These are phyloP conservation scores for Neurospora terricola DNA, from an alignment of 495 filamentous ascomycete species.

Conservation along the genomic window DNA sequence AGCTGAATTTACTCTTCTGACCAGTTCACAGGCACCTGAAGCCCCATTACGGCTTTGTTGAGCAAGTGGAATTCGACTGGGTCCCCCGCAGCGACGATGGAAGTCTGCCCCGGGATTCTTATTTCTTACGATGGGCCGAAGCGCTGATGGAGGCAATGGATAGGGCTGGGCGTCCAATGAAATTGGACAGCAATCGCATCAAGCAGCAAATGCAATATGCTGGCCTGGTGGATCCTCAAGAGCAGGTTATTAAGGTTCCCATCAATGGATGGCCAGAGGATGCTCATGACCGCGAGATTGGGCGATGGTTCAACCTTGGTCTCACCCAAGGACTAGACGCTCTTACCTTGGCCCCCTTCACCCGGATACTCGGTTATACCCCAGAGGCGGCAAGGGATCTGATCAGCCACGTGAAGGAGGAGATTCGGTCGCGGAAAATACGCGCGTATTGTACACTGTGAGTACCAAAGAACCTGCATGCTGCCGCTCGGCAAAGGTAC, in stretches of 20 bases:
- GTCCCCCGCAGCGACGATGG: conserved; percentile 68
- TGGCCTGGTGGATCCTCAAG: conserved; percentile 78
- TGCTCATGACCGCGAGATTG: conserved; percentile 56
- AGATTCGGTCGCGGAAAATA: conserved; percentile 59
- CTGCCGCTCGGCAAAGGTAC: neutral
- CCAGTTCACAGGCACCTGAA: conserved; percentile 53
- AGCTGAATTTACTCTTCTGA: conserved; percentile 5
- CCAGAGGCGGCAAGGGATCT: conserved; percentile 56
- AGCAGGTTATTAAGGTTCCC: conserved; percentile 62
- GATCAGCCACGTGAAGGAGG: conserved; percentile 50
- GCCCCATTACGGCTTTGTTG: conserved; percentile 65
- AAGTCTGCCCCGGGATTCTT: conserved; percentile 36
- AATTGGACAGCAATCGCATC: conserved; percentile 52
- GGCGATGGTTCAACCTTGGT: conserved; percentile 78
- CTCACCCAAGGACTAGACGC: conserved; percentile 63
- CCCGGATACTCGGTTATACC: conserved; percentile 52
- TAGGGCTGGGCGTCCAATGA: conserved; percentile 52
- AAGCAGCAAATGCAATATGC: conserved; percentile 52
- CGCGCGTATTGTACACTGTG: conserved; percentile 63
- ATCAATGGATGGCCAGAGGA: conserved; percentile 72
- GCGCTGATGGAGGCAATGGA: conserved; percentile 63
- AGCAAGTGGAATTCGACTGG: conserved; percentile 91
- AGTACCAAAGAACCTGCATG: conserved; percentile 28
- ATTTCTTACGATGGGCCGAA: conserved; percentile 56
- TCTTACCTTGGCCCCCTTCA: conserved; percentile 66